phyloP scores from a whole-genome alignment of 2,329 filamentous ascomycete genomes.

The Diaporthe sp. region DNA sequence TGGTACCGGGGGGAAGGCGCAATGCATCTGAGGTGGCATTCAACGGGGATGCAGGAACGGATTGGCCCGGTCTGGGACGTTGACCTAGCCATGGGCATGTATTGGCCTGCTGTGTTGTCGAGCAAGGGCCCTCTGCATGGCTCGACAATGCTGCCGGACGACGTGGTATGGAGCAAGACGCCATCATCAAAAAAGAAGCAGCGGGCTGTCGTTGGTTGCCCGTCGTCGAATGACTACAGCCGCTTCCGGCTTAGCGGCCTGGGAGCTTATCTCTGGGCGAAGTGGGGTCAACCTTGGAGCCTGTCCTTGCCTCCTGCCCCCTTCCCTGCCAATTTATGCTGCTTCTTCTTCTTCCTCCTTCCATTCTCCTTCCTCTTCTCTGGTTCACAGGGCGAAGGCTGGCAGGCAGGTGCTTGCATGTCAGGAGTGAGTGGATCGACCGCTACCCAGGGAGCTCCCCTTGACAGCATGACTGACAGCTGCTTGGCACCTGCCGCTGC shows the following conservation, averaged over 20 bases:
- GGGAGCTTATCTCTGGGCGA: conserved; percentile 30
- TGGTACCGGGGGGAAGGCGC: not conserved
- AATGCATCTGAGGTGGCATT: not conserved
- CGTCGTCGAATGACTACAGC: not conserved
- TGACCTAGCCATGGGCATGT: too few species aligned
- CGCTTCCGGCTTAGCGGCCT: not conserved
- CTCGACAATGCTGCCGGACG: not conserved
- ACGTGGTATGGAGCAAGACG: not conserved
- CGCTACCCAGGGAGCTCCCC: not conserved
- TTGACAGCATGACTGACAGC: not conserved
- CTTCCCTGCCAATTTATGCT: not conserved
- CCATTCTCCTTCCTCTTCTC: not conserved
- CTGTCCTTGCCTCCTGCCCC: not conserved
- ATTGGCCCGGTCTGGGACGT: not conserved
- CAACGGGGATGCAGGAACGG: conserved; percentile 7
- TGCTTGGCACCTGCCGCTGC: not conserved
- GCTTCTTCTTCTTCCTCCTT: not conserved
- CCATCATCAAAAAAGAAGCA: not conserved
- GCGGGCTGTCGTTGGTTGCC: not conserved
- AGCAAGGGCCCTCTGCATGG: not conserved
- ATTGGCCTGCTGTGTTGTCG: not conserved
- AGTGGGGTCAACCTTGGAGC: conserved; percentile 26
- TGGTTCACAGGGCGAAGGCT: not conserved
- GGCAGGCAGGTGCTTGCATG: conserved; percentile 6
- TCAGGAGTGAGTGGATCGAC: conserved; percentile 1